phyloP scores from a whole-genome alignment of 2,329 filamentous ascomycete genomes.

The Aureobasidium musti region DNA sequence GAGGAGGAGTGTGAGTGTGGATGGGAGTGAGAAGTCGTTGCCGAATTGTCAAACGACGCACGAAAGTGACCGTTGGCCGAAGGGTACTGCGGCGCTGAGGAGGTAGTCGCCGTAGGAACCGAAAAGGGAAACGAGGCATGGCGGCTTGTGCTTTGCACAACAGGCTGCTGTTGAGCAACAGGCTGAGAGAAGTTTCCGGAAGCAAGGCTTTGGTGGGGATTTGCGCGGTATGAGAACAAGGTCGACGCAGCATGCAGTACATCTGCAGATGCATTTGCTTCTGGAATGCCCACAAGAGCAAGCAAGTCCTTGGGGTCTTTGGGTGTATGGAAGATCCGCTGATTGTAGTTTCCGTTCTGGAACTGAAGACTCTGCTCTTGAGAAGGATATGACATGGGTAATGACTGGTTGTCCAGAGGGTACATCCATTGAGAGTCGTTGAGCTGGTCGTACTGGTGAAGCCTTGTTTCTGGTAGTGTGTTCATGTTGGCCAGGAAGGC shows the following conservation, averaged over 20 bases:
- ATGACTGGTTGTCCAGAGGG: constrained; percentile 1
- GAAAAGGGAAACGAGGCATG: constrained; percentile 22
- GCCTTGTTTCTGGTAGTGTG: constrained; percentile 1
- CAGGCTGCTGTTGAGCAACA: background rate
- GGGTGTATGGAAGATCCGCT: background rate
- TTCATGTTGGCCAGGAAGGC: constrained; percentile 13
- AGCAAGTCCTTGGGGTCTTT: constrained; percentile 23
- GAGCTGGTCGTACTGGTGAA: constrained; percentile 8
- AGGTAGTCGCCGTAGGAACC: background rate
- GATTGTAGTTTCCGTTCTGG: background rate
- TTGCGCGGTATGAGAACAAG: constrained; percentile 23
- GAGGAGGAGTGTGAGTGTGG: constrained; percentile 6
- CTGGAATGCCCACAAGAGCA: constrained; percentile 10
- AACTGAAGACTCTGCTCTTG: constrained; percentile 7
- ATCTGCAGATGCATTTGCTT: constrained; percentile 2
- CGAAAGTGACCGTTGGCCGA: constrained; percentile 25
- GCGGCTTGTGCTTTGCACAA: background rate
- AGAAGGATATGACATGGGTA: background rate
- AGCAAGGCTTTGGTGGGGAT: background rate
- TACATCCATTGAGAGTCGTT: constrained; percentile 24
- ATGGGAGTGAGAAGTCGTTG: background rate
- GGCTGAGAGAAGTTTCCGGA: background rate
- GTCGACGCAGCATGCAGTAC: constrained; percentile 27
- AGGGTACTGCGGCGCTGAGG: constrained; percentile 13
- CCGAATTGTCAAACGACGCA: constrained; percentile 21